These are phyloP conservation scores for Alternaria triticina DNA, from an alignment of 2,329 filamentous ascomycete species.

Conservation along the genomic window DNA sequence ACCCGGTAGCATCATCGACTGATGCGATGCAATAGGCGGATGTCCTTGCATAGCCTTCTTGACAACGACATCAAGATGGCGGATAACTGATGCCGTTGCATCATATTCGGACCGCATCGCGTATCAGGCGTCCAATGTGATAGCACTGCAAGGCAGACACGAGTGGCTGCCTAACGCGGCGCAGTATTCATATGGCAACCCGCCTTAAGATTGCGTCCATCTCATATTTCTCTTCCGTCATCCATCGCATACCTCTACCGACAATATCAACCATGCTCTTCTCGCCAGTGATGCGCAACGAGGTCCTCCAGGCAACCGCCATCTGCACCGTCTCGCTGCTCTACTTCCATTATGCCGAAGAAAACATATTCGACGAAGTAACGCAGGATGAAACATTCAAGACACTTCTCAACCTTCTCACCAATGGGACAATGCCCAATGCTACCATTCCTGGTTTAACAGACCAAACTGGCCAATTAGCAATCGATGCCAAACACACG, in stretches of 20 bases:
- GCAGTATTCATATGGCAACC: neutral
- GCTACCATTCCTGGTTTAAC: neutral
- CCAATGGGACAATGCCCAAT: neutral
- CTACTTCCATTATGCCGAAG: slow-evolving; percentile 5
- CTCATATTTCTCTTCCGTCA: neutral
- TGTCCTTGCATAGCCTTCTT: neutral
- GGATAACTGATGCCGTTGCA: neutral
- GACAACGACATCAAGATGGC: neutral
- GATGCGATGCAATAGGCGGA: neutral
- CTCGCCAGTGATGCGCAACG: slow-evolving; percentile 16
- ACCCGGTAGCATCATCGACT: neutral
- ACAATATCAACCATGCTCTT: slow-evolving; percentile 5
- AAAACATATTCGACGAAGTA: slow-evolving; percentile 9
- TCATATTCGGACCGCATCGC: neutral
- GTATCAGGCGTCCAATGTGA: neutral
- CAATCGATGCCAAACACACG: neutral
- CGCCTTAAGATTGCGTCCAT: neutral
- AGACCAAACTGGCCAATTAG: neutral
- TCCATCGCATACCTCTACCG: neutral
- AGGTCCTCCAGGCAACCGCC: slow-evolving; percentile 18
- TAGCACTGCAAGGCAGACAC: neutral
- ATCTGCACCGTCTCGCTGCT: slow-evolving; percentile 8
- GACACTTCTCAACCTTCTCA: neutral
- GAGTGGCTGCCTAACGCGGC: neutral
- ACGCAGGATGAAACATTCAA: slow-evolving; percentile 4